Evolutionary conservation across 2,329 filamentous ascomycete species (phyloP).

Genomic region (Achaetomium macrosporum): DNA sequence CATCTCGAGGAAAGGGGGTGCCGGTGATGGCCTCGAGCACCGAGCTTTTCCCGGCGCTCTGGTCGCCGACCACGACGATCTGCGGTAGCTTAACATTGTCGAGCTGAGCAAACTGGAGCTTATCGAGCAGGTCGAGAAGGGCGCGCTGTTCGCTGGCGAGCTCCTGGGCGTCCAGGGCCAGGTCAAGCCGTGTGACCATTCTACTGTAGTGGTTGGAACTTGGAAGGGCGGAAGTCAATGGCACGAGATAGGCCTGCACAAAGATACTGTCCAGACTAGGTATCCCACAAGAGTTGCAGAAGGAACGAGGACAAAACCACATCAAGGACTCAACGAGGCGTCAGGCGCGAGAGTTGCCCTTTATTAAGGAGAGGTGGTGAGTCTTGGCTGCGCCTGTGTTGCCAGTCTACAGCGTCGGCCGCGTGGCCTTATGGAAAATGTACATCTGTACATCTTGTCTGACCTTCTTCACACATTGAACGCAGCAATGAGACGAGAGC

Average conservation of each 20-base stretch:
- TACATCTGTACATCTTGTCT: not conserved
- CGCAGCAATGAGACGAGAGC: not conserved
- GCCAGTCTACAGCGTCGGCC: not conserved
- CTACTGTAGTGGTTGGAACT: not conserved
- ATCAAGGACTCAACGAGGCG: no score
- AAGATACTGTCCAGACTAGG: no score
- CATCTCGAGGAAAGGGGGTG: conserved; percentile 54
- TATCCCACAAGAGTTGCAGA: no score
- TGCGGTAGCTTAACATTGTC: conserved; percentile 37
- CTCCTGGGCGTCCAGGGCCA: conserved; percentile 44
- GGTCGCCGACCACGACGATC: conserved; percentile 59
- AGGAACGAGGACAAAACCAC: no score
- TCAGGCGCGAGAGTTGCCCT: no score
- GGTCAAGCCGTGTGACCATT: conserved; percentile 38
- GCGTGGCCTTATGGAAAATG: conserved; percentile 3
- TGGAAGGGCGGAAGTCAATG: not conserved
- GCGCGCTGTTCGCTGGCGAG: conserved; percentile 50
- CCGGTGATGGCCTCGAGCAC: conserved; percentile 59
- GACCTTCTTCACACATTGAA: not conserved
- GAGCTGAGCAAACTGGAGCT: conserved; percentile 31
- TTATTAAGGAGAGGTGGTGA: no score
- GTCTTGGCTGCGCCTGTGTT: not conserved
- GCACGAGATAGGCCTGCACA: no score
- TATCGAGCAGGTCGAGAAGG: conserved; percentile 50
- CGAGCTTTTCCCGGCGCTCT: conserved; percentile 59